Conservation (phyloP, 257 asterid species). For the Scutellaria minor region DNA sequence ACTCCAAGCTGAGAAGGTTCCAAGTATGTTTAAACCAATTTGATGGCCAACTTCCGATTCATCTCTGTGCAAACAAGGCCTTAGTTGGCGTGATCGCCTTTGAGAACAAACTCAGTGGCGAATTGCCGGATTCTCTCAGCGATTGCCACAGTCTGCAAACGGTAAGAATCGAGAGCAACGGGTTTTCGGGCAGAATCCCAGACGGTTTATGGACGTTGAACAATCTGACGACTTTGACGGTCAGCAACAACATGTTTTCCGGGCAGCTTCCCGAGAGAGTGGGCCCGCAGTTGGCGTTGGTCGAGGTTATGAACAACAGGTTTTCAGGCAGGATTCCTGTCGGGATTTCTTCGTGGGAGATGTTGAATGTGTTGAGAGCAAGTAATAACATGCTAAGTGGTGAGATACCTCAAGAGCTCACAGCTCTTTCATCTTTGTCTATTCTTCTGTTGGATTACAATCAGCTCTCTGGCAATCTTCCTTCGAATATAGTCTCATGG, state of each 20-base stretch:
- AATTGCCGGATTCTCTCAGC: slow-evolving; percentile 63
- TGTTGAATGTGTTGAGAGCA: slow-evolving; percentile 51
- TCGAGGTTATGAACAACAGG: slow-evolving; percentile 65
- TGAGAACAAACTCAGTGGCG: slow-evolving; percentile 63
- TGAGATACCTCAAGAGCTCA: slow-evolving; percentile 61
- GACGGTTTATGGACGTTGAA: slow-evolving; percentile 62
- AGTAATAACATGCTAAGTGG: slow-evolving; percentile 68
- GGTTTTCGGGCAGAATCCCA: slow-evolving; percentile 65
- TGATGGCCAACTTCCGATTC: slow-evolving; percentile 56
- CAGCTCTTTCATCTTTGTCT: slow-evolving; percentile 53
- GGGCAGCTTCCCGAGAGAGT: slow-evolving; percentile 65
- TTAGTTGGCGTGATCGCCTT: slow-evolving; percentile 54
- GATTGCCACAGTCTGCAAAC: slow-evolving; percentile 51
- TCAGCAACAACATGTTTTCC: slow-evolving; percentile 58
- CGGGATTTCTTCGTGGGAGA: slow-evolving; percentile 60
- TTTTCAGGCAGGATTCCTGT: slow-evolving; percentile 73
- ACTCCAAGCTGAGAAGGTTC: slow-evolving; percentile 53
- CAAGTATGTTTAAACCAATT: slow-evolving; percentile 63
- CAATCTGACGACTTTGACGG: slow-evolving; percentile 39
- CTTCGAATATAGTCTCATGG: slow-evolving; percentile 72
- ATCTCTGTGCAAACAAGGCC: slow-evolving; percentile 58
- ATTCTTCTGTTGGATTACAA: slow-evolving; percentile 61
- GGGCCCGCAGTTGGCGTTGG: slow-evolving; percentile 38
- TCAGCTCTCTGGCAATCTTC: slow-evolving; percentile 65
- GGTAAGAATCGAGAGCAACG: slow-evolving; percentile 47